Base-by-base conservation (phyloP, 2,329 filamentous ascomycete genomes). In the Ophiognomonia clavigignenti-juglandacearum region DNA sequence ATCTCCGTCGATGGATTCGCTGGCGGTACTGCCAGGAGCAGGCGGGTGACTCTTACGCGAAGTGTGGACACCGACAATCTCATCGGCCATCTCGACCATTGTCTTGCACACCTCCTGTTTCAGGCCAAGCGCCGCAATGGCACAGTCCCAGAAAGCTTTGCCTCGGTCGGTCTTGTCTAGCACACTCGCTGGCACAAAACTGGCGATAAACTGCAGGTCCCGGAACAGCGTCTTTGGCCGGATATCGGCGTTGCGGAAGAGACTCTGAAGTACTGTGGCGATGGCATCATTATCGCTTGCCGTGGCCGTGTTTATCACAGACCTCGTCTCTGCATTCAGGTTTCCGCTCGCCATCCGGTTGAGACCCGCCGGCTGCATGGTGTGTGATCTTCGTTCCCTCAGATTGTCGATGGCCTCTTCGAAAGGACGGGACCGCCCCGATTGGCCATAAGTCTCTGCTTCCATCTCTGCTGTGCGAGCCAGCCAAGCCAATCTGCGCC, bases 131-230 rank as follows among this genome's bases (percentile, higher is more conserved):
- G 92, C 90, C 0, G 93, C 92, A 6, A 96, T 77, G 0, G 88
- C 89, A 22, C 90, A 86, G 58, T 96, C 88, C 79, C 90, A 88
- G 63, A 97, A 97, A 0, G 91, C 88, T 56, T 90, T 93, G 42
- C 78, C 81, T 3, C 72, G 73, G 34, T 83, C 81, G 0, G 78
- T 77, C 55, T 74, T 76, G 57, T 86, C 82, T 7, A 86, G 66
- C 2, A 82, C 68, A 0, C 73, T 68, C 1, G 80, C 64, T 5
- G 82, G 77, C 3, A 86, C 79, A 57, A 86, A 84, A 0, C 81
- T 74, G 1, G 82, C 80, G 52, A 86, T 84, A 54, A 83, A 88
- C 60, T 93, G 88, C 38, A 93, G 64, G 59, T 92, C 88, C 6
- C 88, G 83, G 68, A 91, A 93, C 2, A 93, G 72, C 0, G 86